A percentile compares a stretch with the other conserved stretches of the same genome.
These are phyloP conservation scores for Alternaria alternata DNA, from an alignment of 2,329 filamentous ascomycete genomes.

Conservation along the genomic window DNA sequence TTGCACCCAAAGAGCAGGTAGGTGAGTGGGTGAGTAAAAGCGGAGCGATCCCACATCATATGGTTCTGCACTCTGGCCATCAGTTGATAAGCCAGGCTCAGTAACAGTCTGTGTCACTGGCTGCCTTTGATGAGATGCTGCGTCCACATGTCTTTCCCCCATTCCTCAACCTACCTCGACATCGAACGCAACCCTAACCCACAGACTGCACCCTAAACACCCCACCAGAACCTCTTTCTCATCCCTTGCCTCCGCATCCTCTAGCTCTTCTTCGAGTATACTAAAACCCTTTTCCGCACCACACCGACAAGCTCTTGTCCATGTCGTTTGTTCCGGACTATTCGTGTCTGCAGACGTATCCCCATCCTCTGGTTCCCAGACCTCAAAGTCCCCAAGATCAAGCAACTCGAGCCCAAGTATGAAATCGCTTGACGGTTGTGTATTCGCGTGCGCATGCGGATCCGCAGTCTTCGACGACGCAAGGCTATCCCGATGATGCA, in stretches of 20 bases:
- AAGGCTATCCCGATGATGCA: slow-evolving; percentile 9
- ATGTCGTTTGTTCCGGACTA: slow-evolving; percentile 39
- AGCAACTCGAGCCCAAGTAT: slow-evolving; percentile 63
- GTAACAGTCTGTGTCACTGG: not conserved
- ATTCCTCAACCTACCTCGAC: slow-evolving; percentile 52
- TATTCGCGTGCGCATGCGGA: not conserved
- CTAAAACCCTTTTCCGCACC: slow-evolving; percentile 65
- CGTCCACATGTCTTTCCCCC: not conserved
- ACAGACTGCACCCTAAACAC: slow-evolving; percentile 70
- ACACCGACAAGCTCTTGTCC: slow-evolving; percentile 66
- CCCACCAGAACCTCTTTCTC: slow-evolving; percentile 67
- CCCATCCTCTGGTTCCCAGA: not conserved
- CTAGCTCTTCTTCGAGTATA: slow-evolving; percentile 63
- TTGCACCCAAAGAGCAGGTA: too few species aligned
- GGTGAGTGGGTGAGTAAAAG: too few species aligned
- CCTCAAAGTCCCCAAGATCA: slow-evolving; percentile 63
- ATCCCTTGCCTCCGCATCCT: slow-evolving; percentile 59
- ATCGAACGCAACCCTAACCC: slow-evolving; percentile 67
- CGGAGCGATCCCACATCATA: not conserved
- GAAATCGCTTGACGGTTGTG: slow-evolving; percentile 27
- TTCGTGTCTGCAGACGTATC: not conserved
- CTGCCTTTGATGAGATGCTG: not conserved
- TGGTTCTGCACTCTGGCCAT: too few species aligned
- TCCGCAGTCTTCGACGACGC: not conserved
- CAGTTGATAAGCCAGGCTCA: not conserved